These are phyloP conservation scores for Candida tibetensis DNA, from an alignment of 805 yeast genomes.

Conservation along the genomic window DNA sequence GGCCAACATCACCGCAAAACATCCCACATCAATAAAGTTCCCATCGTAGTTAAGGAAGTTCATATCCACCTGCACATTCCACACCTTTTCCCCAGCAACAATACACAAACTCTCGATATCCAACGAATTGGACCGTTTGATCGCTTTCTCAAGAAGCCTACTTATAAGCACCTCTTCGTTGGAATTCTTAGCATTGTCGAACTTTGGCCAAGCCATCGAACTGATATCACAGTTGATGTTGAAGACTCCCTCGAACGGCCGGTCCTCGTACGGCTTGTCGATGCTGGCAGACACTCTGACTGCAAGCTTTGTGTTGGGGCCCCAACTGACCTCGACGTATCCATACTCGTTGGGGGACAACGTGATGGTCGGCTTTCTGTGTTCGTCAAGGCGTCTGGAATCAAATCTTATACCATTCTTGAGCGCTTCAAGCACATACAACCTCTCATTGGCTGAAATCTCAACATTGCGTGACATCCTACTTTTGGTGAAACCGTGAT, in stretches of 20 bases:
- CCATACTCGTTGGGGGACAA: constrained; percentile 74
- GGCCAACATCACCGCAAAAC: constrained; percentile 87
- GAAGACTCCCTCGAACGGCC: constrained; percentile 92
- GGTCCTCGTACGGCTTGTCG: constrained; percentile 76
- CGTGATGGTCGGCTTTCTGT: constrained; percentile 61
- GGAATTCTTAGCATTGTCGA: constrained; percentile 70
- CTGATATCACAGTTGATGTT: constrained; percentile 80
- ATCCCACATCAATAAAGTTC: constrained; percentile 84
- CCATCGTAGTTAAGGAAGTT: constrained; percentile 91
- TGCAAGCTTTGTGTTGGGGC: constrained; percentile 60
- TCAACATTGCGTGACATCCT: constrained; percentile 61
- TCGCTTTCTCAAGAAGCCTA: constrained; percentile 85
- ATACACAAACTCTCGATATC: constrained; percentile 91
- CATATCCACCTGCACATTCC: constrained; percentile 88
- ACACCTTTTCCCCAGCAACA: constrained; percentile 84
- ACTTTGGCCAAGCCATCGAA: constrained; percentile 85
- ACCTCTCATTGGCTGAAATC: constrained; percentile 60
- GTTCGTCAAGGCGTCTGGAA: constrained; percentile 61
- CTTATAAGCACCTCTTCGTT: constrained; percentile 79
- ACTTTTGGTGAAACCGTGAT: background rate
- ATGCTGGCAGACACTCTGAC: constrained; percentile 76
- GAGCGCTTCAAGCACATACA: constrained; percentile 61
- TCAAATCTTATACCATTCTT: constrained; percentile 63
- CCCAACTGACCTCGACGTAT: constrained; percentile 73
- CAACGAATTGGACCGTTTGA: constrained; percentile 83